phyloP scores from a whole-genome alignment of 202 grass and related monocot genomes.

The Schoenoplectus triqueter region DNA sequence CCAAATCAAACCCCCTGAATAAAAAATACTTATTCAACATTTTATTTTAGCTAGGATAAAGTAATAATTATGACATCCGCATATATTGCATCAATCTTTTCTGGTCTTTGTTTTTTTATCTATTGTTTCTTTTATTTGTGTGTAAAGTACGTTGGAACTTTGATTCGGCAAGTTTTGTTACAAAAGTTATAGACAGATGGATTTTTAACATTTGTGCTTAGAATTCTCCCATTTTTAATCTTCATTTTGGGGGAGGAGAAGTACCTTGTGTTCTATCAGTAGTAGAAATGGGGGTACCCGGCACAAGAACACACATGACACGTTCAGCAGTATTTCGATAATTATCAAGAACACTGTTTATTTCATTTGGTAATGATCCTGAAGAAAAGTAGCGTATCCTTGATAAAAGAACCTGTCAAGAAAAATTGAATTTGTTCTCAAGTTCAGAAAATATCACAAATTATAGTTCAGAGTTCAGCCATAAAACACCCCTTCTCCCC shows the following conservation, averaged over 20 bases:
- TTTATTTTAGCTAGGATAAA: not conserved
- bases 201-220: not conserved
- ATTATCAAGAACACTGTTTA: conserved; percentile 29
- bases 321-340: conserved; percentile 61
- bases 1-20: conserved; percentile 64
- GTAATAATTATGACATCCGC: not conserved
- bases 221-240: not conserved
- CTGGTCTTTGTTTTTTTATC: not conserved
- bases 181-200: not conserved
- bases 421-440: conserved; percentile 1
- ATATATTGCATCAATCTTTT: not conserved
- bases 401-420: conserved; percentile 61
- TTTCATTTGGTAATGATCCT: conserved; percentile 31
- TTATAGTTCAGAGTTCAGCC: not conserved
- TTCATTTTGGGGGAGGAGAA: not conserved
- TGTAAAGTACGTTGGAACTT: not conserved
- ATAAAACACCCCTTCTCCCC: not conserved
- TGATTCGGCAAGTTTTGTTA: not conserved
- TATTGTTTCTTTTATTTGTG: not conserved
- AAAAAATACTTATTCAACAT: not conserved
- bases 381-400: conserved; percentile 57
- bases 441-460: conserved; percentile 15
- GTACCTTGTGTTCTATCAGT: conserved; percentile 49
- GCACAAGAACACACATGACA: conserved; percentile 66
- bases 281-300: conserved; percentile 49